Evolutionary conservation across 1,139 yeast species (phyloP), one percentile per base, ranked within the genome.

Genomic region (Yamadazyma aaseri): DNA sequence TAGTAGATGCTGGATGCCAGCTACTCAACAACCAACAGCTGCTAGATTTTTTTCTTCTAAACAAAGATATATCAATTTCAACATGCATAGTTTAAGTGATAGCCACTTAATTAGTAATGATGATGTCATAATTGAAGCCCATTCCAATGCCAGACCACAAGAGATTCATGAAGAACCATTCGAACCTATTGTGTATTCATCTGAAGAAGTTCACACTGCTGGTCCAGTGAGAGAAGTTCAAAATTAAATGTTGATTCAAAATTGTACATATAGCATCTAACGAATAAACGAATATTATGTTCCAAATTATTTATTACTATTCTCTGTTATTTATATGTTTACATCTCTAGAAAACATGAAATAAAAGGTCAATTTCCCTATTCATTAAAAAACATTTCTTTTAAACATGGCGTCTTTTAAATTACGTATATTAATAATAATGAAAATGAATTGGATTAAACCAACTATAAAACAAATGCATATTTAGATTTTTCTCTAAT

Each of bases 401-500:
- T n/a, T n/a, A n/a, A n/a, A n/a, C n/a, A n/a, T n/a, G n/a, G n/a
- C n/a, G n/a, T n/a, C n/a, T n/a, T n/a, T n/a, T n/a, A n/a, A n/a
- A n/a, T n/a, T n/a, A n/a, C n/a, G n/a, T n/a, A n/a, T n/a, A n/a
- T n/a, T n/a, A n/a, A n/a, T n/a, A n/a, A n/a, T 18, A 9, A 18
- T 18, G 21, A 18, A 9, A 18, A 18, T 18, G 11, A 22, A n/a
- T 25, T 6, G 28, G 15, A 15, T 29, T 21, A n/a, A n/a, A n/a
- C n/a, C n/a, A n/a, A 18, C 27, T 31, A 34, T 18, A 40, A 40
- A 2, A 40, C 47, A 38, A 76, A 75, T 2, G 92, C 89, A 53
- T 65, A 84, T 51, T 81, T 80, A 28, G 90, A 81, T 48, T 58
- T 76, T 16, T 60, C 55, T 63, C 95, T 79, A 32, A 86, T 58